A percentile compares a stretch with the other conserved stretches of the same genome.
Conservation (phyloP, 78 protist species). For the slime mould (Dictyostelium discoideum) region DNA sequence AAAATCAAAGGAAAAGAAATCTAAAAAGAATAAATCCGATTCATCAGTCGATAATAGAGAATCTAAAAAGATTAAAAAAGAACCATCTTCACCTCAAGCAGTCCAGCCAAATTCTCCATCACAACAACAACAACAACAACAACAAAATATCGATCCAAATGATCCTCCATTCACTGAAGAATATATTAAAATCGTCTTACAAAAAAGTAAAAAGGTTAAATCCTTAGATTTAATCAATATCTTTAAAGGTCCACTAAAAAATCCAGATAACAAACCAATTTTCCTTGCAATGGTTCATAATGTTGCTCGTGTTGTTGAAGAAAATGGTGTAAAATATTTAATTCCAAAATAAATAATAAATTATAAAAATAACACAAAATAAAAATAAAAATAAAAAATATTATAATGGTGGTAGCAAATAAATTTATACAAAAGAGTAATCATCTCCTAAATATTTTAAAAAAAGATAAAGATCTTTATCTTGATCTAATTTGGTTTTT, state of each 20-base stretch:
- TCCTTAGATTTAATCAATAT: slow-evolving; percentile 32
- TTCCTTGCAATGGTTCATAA: background rate
- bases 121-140: background rate
- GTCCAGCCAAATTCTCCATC: background rate
- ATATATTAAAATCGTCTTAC: slow-evolving; percentile 3
- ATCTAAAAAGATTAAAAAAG: slow-evolving; percentile 9
- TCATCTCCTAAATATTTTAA: too few relatives aligned
- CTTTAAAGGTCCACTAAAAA: slow-evolving; percentile 24
- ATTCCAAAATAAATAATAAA: slow-evolving; percentile 33
- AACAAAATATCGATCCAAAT: background rate
- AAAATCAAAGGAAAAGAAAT: background rate
- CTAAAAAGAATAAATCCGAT: background rate
- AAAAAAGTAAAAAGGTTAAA: slow-evolving; percentile 12
- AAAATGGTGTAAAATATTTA: slow-evolving; percentile 51
- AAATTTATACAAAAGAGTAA: too few relatives aligned
- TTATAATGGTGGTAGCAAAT: background rate
- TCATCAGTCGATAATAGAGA: background rate
- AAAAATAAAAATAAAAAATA: too few relatives aligned
- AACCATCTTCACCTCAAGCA: slow-evolving; percentile 25
- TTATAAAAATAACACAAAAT: too few relatives aligned
- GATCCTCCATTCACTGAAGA: slow-evolving; percentile 43
- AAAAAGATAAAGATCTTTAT: too few relatives aligned
- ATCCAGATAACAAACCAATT: slow-evolving; percentile 9
- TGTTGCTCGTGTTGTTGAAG: slow-evolving; percentile 45
- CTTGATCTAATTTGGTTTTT: too few relatives aligned